phyloP scores from a whole-genome alignment of 2,329 filamentous ascomycete genomes.

The Pestalotiopsis sp. region DNA sequence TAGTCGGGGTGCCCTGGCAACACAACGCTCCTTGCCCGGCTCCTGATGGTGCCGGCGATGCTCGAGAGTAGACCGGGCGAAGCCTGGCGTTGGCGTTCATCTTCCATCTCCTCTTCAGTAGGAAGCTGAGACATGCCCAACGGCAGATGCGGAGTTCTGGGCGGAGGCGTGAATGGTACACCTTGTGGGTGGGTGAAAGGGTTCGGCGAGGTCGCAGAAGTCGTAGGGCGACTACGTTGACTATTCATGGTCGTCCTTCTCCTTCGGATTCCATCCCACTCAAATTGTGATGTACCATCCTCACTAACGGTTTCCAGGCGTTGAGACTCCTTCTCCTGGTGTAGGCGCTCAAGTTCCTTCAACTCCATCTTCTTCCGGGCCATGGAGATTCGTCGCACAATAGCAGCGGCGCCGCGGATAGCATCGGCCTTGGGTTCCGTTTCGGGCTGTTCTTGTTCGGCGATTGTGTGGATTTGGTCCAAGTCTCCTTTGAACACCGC shows the following conservation, averaged over 20 bases:
- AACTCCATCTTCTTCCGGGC: constrained; percentile 77
- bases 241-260: constrained; percentile 60
- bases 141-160: constrained; percentile 63
- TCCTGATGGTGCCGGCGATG: constrained; percentile 58
- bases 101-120: constrained; percentile 61
- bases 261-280: constrained; percentile 90
- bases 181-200: constrained; percentile 34
- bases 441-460: constrained; percentile 94
- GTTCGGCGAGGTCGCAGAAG: constrained; percentile 31
- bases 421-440: constrained; percentile 95
- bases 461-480: constrained; percentile 93
- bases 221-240: constrained; percentile 31
- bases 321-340: constrained; percentile 75
- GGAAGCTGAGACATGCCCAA: constrained; percentile 88
- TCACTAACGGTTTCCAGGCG: constrained; percentile 75
- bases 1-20: constrained; percentile 42
- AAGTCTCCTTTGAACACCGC: constrained; percentile 92
- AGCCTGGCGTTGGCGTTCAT: constrained; percentile 49
- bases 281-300: constrained; percentile 68
- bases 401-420: constrained; percentile 86
- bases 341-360: constrained; percentile 76
- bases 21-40: constrained; percentile 42
- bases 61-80: constrained; percentile 53
- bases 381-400: constrained; percentile 79
- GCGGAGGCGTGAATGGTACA: constrained; percentile 27